Evolutionary conservation across 768 basidiomycete species (phyloP), one percentile per base, ranked within the genome.

Genomic region (Auricularia heimuer): DNA sequence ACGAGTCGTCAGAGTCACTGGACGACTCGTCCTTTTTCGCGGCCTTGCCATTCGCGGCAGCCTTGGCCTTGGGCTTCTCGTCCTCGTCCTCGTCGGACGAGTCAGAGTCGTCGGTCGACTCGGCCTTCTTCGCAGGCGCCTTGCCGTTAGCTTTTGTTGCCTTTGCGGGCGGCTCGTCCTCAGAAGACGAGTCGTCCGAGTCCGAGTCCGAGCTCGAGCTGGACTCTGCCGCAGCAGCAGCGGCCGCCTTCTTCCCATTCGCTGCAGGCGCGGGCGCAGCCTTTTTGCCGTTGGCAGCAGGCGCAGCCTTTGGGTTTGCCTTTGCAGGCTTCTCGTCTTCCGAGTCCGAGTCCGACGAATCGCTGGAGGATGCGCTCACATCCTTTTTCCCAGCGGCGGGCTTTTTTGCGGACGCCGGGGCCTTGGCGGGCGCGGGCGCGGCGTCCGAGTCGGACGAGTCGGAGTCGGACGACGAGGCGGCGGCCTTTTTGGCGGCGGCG

Each of bases 391-490:
- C 39, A 14, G 39, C 39, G 39, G 39, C 39, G 39, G 71, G 70
- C n/a, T 24, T 21, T 24, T 70, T 75, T 58, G 62, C 11, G 29
- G 47, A 18, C 29, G 65, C 34, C 54, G 35, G 18, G 54, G 63
- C 67, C 66, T 71, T 70, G 60, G 76, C 79, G 69, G 79, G 82
- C 14, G 76, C 78, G 0, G 80, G 70, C 18, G 18, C 29, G 29
- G 18, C 54, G 29, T 79, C 79, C 62, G 79, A 78, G 67, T 77
- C 81, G 14, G 79, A 74, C 3, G 79, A 77, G 16, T 70, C 68
- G n/a, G 75, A 75, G 8, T 70, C 65, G 62, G 66, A 54, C 18
- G 39, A 42, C 39, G 39, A 42, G 39, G 34, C 56, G 54, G 51
- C 69, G 64, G 71, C 72, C 65, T 72, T 72, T 65, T 47, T 64